Conservation (phyloP, 2,329 filamentous ascomycete genomes). For the Ascocoryne sarcoides region DNA sequence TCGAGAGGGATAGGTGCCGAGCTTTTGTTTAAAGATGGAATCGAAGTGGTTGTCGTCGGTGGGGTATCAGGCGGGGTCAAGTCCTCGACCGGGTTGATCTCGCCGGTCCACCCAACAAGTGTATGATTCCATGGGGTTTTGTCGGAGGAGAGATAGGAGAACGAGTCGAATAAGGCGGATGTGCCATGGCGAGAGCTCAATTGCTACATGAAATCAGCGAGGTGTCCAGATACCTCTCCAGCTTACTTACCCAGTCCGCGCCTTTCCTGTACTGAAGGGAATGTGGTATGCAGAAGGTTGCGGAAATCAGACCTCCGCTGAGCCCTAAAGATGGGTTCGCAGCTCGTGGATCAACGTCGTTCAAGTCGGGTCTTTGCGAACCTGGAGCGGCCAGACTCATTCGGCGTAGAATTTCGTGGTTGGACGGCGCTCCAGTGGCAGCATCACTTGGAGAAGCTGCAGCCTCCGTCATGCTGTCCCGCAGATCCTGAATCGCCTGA, state of each 20-base stretch:
- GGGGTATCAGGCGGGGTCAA: slow-evolving; percentile 40
- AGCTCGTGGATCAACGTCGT: slow-evolving; percentile 40
- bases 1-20: slow-evolving; percentile 74
- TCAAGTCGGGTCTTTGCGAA: slow-evolving; percentile 28
- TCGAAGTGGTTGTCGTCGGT: slow-evolving; percentile 36
- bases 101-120: slow-evolving; percentile 90
- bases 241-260: slow-evolving; percentile 49
- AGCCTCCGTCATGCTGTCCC: slow-evolving; percentile 15
- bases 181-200: slow-evolving; percentile 73
- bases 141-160: slow-evolving; percentile 78
- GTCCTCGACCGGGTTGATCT: slow-evolving; percentile 53
- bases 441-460: slow-evolving; percentile 21
- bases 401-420: slow-evolving; percentile 35
- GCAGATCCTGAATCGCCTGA: slow-evolving; percentile 12
- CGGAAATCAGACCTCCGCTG: slow-evolving; percentile 58
- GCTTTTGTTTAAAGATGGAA: slow-evolving; percentile 58
- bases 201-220: slow-evolving; percentile 42
- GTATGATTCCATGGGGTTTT: slow-evolving; percentile 84
- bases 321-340: slow-evolving; percentile 48
- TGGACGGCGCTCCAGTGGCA: slow-evolving; percentile 30
- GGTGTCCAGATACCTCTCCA: neutral
- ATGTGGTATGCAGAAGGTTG: slow-evolving; percentile 55
- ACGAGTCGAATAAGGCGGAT: slow-evolving; percentile 86
- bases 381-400: slow-evolving; percentile 34
- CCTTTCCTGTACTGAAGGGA: slow-evolving; percentile 49